Conservation (phyloP, 345 rosid species). For the sweet orange (Citrus sinensis) region DVS_A1.0 CM039163.1:50398001-50398500, state of each 20-base stretch:
- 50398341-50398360: constrained; percentile 9
- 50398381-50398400: constrained; percentile 23
- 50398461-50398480: too few species aligned
- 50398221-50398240: constrained; percentile 34
- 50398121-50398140: constrained; percentile 78
- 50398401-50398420: background rate
- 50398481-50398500: too few species aligned
- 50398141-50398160: constrained; percentile 59
- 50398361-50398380: constrained; percentile 17
- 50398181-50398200: constrained; percentile 50
- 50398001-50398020: constrained; percentile 55
- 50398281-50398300: constrained; percentile 60
- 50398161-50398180: constrained; percentile 36
- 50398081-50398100: constrained; percentile 61
- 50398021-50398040: constrained; percentile 20
- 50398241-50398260: constrained; percentile 50
- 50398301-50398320: constrained; percentile 63
- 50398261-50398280: constrained; percentile 51
- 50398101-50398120: constrained; percentile 61
- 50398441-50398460: too few species aligned
- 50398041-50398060: constrained; percentile 32
- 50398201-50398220: constrained; percentile 44
- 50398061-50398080: constrained; percentile 47
- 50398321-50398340: background rate
- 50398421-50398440: too few species aligned